These are phyloP conservation scores for Sarocladium brachiariae DNA, from an alignment of 2,329 filamentous ascomycete species.

Conservation along the genomic window DNA sequence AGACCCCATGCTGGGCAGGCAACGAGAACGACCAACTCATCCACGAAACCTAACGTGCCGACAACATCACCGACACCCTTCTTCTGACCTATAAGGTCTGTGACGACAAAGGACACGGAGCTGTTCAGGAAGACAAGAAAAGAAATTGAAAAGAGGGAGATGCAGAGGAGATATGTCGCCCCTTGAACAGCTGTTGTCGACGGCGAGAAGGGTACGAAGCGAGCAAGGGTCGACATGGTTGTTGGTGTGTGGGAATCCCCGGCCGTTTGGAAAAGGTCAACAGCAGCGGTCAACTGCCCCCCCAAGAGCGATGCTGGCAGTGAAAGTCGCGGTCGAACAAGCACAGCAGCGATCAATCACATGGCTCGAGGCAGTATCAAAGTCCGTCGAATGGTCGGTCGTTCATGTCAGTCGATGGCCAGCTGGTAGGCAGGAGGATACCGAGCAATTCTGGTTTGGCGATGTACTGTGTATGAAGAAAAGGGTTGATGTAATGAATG, in stretches of 20 bases:
- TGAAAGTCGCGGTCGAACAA: background rate
- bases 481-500: background rate
- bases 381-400: too few species aligned
- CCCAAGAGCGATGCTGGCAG: background rate
- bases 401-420: too few species aligned
- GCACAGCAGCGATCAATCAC: background rate
- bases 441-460: too few species aligned
- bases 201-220: conserved; percentile 50
- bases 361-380: background rate
- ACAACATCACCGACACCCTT: conserved; percentile 71
- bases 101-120: conserved; percentile 77
- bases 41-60: conserved; percentile 76
- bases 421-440: too few species aligned
- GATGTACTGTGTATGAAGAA: too few species aligned
- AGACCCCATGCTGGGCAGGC: conserved; percentile 78
- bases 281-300: too few species aligned
- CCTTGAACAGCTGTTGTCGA: conserved; percentile 56
- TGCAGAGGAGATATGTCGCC: conserved; percentile 71
- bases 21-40: conserved; percentile 74
- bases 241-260: conserved; percentile 7
- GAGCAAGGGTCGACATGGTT: conserved; percentile 31
- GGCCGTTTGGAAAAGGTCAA: background rate
- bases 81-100: conserved; percentile 70
- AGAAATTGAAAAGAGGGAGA: conserved; percentile 80
- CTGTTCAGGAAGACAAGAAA: conserved; percentile 88